Percentiles rank a stretch among this genome's conserved stretches.
Conservation (phyloP, 1,139 yeast genomes). For the Sugiyamaella paludigena region DNA sequence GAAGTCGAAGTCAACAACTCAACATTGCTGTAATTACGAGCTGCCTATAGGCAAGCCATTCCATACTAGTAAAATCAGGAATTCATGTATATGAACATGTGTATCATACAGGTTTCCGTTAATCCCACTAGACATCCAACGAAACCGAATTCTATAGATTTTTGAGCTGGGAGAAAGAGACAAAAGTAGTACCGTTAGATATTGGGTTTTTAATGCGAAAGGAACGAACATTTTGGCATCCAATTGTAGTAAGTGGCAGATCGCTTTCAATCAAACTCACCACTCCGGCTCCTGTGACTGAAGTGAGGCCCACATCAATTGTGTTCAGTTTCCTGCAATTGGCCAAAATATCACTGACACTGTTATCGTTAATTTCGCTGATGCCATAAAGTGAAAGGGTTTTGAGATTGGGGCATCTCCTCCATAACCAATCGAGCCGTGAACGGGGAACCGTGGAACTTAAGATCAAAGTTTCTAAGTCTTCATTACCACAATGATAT, state of each 20-base stretch:
- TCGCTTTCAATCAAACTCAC: neutral
- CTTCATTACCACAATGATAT: neutral
- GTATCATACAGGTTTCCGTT: no score
- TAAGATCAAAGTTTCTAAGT: neutral
- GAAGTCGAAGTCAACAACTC: no score
- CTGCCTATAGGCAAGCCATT: no score
- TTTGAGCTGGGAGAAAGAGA: no score
- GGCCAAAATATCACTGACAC: neutral
- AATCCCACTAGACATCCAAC: no score
- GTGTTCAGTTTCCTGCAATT: neutral
- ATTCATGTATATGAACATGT: no score
- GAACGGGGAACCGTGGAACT: neutral
- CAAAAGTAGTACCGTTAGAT: no score
- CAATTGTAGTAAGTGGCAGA: neutral
- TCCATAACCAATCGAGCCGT: no score
- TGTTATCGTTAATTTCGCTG: neutral
- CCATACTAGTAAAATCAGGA: no score
- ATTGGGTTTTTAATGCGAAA: neutral
- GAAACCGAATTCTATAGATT: no score
- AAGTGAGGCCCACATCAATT: constrained; percentile 6
- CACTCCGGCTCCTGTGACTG: neutral
- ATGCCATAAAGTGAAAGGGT: constrained; percentile 2
- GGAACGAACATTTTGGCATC: constrained; percentile 5
- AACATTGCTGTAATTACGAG: no score
- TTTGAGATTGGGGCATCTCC: neutral